Conservation (phyloP, 1,284 basidiomycete genomes). For the Sphagnurus paluster region DNA sequence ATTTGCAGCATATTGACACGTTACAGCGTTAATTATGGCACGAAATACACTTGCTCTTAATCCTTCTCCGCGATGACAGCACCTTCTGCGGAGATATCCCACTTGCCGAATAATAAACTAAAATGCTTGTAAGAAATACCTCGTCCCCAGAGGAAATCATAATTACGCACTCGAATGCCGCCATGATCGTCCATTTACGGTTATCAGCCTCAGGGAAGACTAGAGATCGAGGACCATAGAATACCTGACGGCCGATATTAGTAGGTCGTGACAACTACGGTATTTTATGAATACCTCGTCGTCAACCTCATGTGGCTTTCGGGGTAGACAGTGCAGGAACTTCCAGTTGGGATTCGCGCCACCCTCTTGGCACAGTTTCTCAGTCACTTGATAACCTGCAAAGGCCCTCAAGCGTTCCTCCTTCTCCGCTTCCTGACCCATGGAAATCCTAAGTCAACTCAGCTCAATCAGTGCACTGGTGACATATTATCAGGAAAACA, state of each 20-base stretch:
- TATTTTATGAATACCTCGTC: conserved; percentile 68
- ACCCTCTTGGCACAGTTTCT: conserved; percentile 74
- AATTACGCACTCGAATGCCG: conserved; percentile 74
- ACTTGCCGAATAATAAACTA: conserved; percentile 34
- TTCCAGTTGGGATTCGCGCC: conserved; percentile 90
- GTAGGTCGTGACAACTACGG: no score
- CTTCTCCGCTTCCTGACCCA: conserved; percentile 98
- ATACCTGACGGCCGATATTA: no score
- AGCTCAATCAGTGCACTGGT: neutral
- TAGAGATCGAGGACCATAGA: conserved; percentile 74
- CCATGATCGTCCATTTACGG: conserved; percentile 94
- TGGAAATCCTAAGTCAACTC: conserved; percentile 76
- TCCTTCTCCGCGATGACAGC: neutral
- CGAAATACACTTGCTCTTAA: no score
- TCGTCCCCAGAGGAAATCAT: conserved; percentile 5
- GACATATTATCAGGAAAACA: conserved; percentile 5
- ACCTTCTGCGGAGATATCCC: conserved; percentile 23
- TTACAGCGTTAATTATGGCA: no score
- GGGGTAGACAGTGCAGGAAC: conserved; percentile 95
- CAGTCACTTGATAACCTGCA: conserved; percentile 92
- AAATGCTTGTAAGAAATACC: conserved; percentile 1
- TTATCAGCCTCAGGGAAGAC: conserved; percentile 82
- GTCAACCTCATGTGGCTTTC: conserved; percentile 92
- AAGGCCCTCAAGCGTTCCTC: conserved; percentile 88
- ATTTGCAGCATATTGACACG: no score